Base-by-base conservation (phyloP, 768 basidiomycete species). In the Scleroderma citrinum region DNA sequence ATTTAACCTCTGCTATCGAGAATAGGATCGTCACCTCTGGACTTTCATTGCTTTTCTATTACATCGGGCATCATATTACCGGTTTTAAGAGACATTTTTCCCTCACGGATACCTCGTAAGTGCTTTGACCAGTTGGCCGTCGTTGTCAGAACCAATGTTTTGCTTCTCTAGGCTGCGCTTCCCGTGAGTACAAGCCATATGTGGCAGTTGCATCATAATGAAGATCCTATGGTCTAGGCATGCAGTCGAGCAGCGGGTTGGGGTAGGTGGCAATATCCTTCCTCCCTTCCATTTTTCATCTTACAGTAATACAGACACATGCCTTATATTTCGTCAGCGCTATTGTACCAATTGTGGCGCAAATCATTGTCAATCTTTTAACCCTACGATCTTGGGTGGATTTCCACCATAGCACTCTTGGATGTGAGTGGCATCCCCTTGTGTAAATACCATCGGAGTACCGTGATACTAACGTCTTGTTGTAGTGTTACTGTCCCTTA, bases 341-440 rank as follows among this genome's bases (percentile, higher is more conserved):
- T 7, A 76, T 77, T 1, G 71, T 87, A 2, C 94, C 94, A 0
- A 60, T 89, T 3, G 54, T 79, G 34, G 63, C 85, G n/a, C 82
- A 90, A 58, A 70, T 80, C 26, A 50, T 84, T 20, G 72, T 92
- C 58, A 88, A 88, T 52, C 39, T 80, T 16, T 37, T 86, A n/a
- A 83, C 88, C 16, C 69, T 87, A 14, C 79, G 87, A 12, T 85
- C 82, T 1, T 83, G 81, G 76, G 95, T 92, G 92, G 94, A 95
- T 60, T 65, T 88, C 19, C 93, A 96, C 63, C 86, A 83, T 57
- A 72, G 85, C 43, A 43, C 54, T n/a, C 61, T 68, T 24, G 66
- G 66, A 24, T 44, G 65, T 66, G 19, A 44, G 66, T 47, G 13
- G 5, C 19, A 24, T 26, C 12, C 19, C 23, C 23, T 2, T 16